phyloP scores from a whole-genome alignment of 345 rosid species.

The Lumnitzera littorea region DNA sequence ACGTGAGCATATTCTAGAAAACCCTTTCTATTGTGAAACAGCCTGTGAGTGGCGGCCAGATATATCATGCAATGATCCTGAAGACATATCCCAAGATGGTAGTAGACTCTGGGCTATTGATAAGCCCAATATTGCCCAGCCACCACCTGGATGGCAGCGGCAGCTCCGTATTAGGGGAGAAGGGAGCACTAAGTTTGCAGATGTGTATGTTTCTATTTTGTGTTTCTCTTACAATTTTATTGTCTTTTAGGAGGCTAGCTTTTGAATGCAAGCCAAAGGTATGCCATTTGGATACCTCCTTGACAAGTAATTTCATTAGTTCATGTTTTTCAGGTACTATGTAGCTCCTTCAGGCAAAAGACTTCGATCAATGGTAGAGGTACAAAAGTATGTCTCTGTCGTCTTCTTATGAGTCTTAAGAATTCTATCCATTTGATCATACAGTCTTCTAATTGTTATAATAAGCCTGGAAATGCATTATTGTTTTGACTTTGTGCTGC shows the following conservation, averaged over 20 bases:
- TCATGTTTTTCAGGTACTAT: conserved; percentile 54
- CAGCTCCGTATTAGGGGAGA: conserved; percentile 65
- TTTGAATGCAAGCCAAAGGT: background rate
- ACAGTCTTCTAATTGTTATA: too few relatives aligned
- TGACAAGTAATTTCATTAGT: background rate
- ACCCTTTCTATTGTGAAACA: conserved; percentile 61
- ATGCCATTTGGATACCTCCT: background rate
- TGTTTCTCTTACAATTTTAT: background rate
- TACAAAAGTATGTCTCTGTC: conserved; percentile 54
- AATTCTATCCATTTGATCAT: background rate
- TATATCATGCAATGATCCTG: conserved; percentile 66
- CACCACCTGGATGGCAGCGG: conserved; percentile 92
- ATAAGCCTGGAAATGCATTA: background rate
- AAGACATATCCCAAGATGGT: conserved; percentile 86
- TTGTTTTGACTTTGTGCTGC: background rate
- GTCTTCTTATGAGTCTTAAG: background rate
- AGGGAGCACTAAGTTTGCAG: conserved; percentile 87
- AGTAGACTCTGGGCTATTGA: conserved; percentile 94
- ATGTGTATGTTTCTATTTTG: conserved; percentile 55
- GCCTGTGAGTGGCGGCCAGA: conserved; percentile 78
- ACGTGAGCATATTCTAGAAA: conserved; percentile 65
- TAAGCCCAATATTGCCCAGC: conserved; percentile 81
- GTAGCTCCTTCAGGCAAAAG: conserved; percentile 83
- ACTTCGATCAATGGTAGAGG: conserved; percentile 77
- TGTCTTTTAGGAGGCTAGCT: background rate